phyloP scores from a whole-genome alignment of 1,139 yeast genomes.

The Geotrichum phurueaensis region DNA sequence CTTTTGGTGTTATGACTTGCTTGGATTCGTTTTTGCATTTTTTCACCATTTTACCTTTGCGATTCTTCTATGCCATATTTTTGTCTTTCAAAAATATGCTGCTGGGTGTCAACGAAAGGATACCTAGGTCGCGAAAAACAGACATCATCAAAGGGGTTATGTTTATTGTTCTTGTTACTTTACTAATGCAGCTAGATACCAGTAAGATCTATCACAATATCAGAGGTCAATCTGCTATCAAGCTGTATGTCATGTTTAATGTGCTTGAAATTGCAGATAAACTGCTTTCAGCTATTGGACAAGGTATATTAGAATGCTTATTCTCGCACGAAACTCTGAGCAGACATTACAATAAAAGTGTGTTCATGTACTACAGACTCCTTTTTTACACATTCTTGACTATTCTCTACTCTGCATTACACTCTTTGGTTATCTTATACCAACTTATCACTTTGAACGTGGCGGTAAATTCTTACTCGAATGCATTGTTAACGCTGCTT shows the following conservation, averaged over 20 bases:
- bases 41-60: slow-evolving; percentile 70
- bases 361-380: slow-evolving; percentile 13
- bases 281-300: slow-evolving; percentile 78
- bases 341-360: slow-evolving; percentile 4
- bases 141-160: slow-evolving; percentile 50
- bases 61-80: slow-evolving; percentile 43
- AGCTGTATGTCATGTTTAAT: slow-evolving; percentile 86
- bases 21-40: slow-evolving; percentile 70
- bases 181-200: slow-evolving; percentile 57
- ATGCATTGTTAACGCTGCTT: slow-evolving; percentile 75
- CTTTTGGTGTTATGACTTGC: slow-evolving; percentile 71
- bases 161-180: slow-evolving; percentile 39
- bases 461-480: slow-evolving; percentile 92
- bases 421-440: slow-evolving; percentile 70
- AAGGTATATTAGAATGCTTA: slow-evolving; percentile 61
- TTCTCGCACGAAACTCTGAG: slow-evolving; percentile 36
- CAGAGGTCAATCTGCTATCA: slow-evolving; percentile 87
- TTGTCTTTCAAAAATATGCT: slow-evolving; percentile 19
- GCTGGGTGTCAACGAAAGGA: slow-evolving; percentile 16
- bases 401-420: slow-evolving; percentile 44
- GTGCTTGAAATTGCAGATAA: slow-evolving; percentile 88
- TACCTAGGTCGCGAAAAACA: slow-evolving; percentile 26
- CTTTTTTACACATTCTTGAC: slow-evolving; percentile 23
- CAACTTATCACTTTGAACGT: slow-evolving; percentile 86
- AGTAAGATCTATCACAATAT: slow-evolving; percentile 84